These are phyloP conservation scores for Sextonia rubra DNA, from an alignment of 164 flowering plant species.

Conservation along the genomic window DNA sequence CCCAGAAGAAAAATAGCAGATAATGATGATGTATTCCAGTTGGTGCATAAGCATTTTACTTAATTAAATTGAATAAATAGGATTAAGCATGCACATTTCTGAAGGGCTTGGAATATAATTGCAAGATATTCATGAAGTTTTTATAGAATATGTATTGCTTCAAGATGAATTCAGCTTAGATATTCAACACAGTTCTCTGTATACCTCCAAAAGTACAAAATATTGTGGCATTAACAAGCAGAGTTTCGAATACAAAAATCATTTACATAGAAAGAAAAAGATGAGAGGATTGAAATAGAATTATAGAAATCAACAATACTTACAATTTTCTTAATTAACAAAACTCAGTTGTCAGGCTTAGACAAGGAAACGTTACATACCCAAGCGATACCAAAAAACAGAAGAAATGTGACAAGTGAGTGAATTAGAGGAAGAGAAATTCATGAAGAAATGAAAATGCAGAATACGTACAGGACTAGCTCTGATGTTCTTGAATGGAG, in stretches of 20 bases:
- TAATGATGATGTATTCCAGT: too few species aligned
- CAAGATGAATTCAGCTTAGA: not conserved
- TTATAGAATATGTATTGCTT: not conserved
- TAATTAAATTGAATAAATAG: too few species aligned
- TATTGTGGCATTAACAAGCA: too few species aligned
- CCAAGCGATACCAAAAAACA: not conserved
- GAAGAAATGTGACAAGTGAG: not conserved
- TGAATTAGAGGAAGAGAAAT: not conserved
- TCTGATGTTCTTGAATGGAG: constrained; percentile 71
- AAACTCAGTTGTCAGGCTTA: not conserved
- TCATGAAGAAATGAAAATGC: not conserved
- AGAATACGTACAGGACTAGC: constrained; percentile 84
- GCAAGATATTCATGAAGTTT: not conserved
- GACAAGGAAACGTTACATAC: not conserved
- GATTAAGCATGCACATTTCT: not conserved
- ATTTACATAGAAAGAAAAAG: not conserved
- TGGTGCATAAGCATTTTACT: not conserved
- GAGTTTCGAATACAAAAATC: too few species aligned
- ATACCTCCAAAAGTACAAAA: not conserved
- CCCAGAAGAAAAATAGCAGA: too few species aligned
- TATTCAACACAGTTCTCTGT: not conserved
- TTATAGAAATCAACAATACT: not conserved
- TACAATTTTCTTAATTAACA: too few species aligned
- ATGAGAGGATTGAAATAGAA: not conserved
- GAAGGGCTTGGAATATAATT: not conserved